These are phyloP conservation scores for Plantago elongata DNA, from an alignment of 257 asterid genomes.

Conservation along the genomic window DNA sequence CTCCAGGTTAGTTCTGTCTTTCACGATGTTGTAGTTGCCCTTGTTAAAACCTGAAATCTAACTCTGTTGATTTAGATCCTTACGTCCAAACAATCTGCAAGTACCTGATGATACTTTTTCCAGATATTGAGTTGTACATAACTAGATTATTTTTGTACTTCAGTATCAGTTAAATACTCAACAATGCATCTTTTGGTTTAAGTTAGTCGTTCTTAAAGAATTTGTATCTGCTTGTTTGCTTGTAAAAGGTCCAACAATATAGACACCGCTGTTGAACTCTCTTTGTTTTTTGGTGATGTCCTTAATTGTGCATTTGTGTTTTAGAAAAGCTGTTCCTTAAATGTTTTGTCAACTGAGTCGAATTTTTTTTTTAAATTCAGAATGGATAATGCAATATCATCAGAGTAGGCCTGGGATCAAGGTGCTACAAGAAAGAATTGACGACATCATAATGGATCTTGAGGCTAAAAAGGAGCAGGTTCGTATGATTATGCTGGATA, in stretches of 20 bases:
- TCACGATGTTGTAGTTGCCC: too few species aligned
- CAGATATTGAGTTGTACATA: too few species aligned
- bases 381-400: conserved; percentile 70
- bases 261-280: neutral
- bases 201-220: neutral
- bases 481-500: neutral
- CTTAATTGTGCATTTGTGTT: too few species aligned
- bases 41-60: too few species aligned
- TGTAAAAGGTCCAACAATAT: neutral
- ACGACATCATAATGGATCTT: conserved; percentile 70
- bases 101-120: too few species aligned
- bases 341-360: neutral
- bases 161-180: too few species aligned
- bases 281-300: neutral
- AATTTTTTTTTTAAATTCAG: conserved; percentile 39
- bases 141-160: too few species aligned
- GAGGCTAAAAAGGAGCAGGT: conserved; percentile 81
- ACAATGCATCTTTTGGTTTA: conserved; percentile 2
- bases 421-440: conserved; percentile 75
- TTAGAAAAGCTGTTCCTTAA: conserved; percentile 5
- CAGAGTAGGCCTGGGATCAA: conserved; percentile 73
- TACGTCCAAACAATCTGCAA: too few species aligned
- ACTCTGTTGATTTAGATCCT: too few species aligned
- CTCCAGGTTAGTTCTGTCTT: too few species aligned
- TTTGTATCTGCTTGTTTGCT: neutral